Base-by-base conservation (phyloP, 192 early-diverging fungal genomes). In the Dispira simplex region DNA sequence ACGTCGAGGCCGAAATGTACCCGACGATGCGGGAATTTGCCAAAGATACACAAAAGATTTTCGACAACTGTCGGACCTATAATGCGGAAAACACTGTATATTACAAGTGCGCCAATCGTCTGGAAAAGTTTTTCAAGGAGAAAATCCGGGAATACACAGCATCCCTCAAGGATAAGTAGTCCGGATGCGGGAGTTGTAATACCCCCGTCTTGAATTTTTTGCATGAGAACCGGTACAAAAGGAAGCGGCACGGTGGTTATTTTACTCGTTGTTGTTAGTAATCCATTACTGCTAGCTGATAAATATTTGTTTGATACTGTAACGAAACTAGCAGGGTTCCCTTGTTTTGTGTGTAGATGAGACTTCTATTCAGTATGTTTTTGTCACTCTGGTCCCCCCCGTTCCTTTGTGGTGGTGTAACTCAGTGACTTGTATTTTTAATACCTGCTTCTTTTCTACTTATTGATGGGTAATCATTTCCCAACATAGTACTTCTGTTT, bases 11-110 rank as follows among this genome's bases (percentile, higher is more conserved):
- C 27, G 90, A 92, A 66, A 81, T 82, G 46, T 99, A 99, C 67
- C 46, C 71, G 44, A 87, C 90, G 4, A 67, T 92, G 59, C 86
- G 89, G 45, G 79, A 85, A n/a, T 99, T 95, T 78, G 73, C 78
- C 28, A 72, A 72, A 5, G 97, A 97, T 65, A 85, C 84, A 25
- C 79, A 80, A 73, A 91, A 91, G 75, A 98, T 99, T 18, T 95
- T 95, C 70, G 77, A 88, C 59, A 99, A 99, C 71, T 92, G 91
- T 70, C 78, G 85, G 64, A 79, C 78, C 13, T 99, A 98, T 72
- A 99, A 99, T 65, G 88, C 85, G 46, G 88, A 92, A 65, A 74
- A 80, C 26, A 91, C 91, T 5, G 78, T 77, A 45, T 97, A 95
- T 77, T 81, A 82, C 64, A 82, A 86, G 62, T 91, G 85, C 44